Evolutionary conservation across 768 basidiomycete genomes (phyloP), one percentile per base, ranked within the genome.

Genomic region (Guyanaporus albipodus): DNA sequence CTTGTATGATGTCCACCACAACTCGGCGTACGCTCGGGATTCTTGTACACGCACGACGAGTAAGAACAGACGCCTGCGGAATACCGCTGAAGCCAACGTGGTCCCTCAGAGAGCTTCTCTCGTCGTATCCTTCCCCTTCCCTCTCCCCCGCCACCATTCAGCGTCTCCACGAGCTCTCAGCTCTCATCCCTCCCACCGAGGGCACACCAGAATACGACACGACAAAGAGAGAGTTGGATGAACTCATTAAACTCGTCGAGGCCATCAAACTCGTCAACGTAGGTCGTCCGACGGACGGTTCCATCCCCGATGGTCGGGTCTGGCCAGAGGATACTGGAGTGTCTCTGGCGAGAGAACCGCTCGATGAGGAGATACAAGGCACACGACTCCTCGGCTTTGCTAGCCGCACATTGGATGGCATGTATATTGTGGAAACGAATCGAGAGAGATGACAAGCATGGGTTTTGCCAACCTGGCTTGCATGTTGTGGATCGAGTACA

Each of bases 91-190:
- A 68, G 36, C 83, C 89, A 18, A 83, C 84, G 1, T 91, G 90
- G 90, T 91, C 90, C 43, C 83, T 92, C 38, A 75, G 82, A 56
- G 70, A 83, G 38, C 75, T 91, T 8, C 67, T 91, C 6, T 83
- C 85, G 6, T 89, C 87, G 5, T 91, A 90, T 59, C 81, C 87
- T 3, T 76, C 73, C 11, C 87, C 87, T 15, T 70, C 70, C 2
- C 70, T 91, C 38, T 71, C 80, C 7, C 59, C 79, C 7, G 55
- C 66, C 19, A 84, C 80, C 1, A 69, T 92, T 44, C 72, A 71
- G 28, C 82, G 73, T 38, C 74, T 91, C 4, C 82, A 91, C 57
- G 69, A 81, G 31, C 74, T 89, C 37, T 82, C 89, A 38, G 89
- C 90, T 27, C 74, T 92, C 35, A 60, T 75, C 22, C 80, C 87